Evolutionary conservation across 78 protist genomes (phyloP).

Genomic region (Mastigamoeba balamuthi): DNA sequence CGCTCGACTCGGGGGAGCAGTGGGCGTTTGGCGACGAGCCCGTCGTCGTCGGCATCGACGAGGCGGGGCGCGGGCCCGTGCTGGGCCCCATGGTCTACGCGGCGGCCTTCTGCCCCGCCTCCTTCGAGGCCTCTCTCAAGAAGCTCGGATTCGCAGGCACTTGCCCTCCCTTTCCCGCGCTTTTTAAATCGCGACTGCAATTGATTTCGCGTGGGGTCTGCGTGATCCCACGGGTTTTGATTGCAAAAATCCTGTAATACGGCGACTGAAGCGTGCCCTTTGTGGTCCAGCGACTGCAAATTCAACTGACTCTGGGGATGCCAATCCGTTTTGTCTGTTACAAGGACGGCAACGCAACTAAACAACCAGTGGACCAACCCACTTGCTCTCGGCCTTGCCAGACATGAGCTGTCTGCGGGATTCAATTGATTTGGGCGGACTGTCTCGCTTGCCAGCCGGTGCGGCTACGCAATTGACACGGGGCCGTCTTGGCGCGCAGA

Average conservation of each 20-base stretch:
- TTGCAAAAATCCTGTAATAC: constrained; percentile 15
- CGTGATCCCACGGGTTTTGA: background rate
- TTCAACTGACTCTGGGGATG: too few species aligned
- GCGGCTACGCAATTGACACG: background rate
- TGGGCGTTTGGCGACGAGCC: too few species aligned
- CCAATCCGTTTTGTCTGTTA: too few species aligned
- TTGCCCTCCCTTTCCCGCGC: too few species aligned
- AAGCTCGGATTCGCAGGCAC: constrained; percentile 4
- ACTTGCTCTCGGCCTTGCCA: too few species aligned
- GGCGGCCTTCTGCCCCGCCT: background rate
- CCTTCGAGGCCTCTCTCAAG: background rate
- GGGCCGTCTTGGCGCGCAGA: background rate
- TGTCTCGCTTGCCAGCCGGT: background rate
- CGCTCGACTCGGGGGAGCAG: too few species aligned
- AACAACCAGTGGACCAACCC: too few species aligned
- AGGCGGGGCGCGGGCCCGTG: constrained; percentile 71
- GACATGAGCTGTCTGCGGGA: background rate
- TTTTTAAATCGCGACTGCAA: background rate
- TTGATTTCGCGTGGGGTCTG: background rate
- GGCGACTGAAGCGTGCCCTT: constrained; percentile 23
- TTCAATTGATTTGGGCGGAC: too few species aligned
- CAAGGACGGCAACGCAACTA: too few species aligned
- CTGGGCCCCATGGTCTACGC: constrained; percentile 66
- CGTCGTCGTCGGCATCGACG: constrained; percentile 75
- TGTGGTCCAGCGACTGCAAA: too few species aligned